phyloP scores from a whole-genome alignment of 2,329 filamentous ascomycete species.

The Monascus ruber region DNA sequence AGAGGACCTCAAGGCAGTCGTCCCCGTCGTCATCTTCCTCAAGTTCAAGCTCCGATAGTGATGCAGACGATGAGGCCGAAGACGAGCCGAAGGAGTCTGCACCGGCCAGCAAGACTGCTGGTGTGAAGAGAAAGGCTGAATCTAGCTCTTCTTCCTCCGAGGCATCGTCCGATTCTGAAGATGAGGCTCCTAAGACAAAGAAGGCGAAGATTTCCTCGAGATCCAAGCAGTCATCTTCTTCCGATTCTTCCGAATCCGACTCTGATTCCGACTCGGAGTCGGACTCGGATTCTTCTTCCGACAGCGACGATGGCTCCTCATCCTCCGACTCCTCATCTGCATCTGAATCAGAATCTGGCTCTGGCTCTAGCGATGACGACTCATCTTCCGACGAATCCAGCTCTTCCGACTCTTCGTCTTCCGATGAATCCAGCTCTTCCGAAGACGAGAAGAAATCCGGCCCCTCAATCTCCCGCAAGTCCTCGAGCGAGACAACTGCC shows the following conservation, averaged over 20 bases:
- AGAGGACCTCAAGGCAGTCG: conserved; percentile 8
- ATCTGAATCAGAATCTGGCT: conserved; percentile 14
- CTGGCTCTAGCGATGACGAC: conserved; percentile 5
- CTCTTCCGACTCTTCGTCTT: conserved; percentile 8
- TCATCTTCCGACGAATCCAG: conserved; percentile 15
- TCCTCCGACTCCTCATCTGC: conserved; percentile 12
- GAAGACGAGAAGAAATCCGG: conserved; percentile 13
- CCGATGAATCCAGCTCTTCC: conserved; percentile 11
- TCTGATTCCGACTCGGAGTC: conserved; percentile 30
- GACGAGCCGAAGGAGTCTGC: conserved; percentile 34
- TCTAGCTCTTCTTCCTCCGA: conserved; percentile 28
- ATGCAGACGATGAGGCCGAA: conserved; percentile 41
- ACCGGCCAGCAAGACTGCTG: conserved; percentile 22
- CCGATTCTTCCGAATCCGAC: conserved; percentile 14
- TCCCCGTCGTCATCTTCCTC: conserved; percentile 18
- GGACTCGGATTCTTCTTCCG: conserved; percentile 15
- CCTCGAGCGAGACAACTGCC: conserved; percentile 19
- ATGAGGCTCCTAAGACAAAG: conserved; percentile 11
- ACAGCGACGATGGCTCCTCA: conserved; percentile 8
- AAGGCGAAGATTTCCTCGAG: conserved; percentile 10
- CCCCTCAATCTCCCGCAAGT: conserved; percentile 8
- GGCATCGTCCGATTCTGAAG: conserved; percentile 28
- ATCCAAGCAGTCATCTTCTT: conserved; percentile 14
- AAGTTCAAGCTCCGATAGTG: conserved; percentile 35
- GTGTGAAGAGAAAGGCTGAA: conserved; percentile 49